Percentiles rank a stretch among this genome's conserved stretches.
Conservation (phyloP, 2,329 filamentous ascomycete genomes). For the Talaromyces sp. region DNA sequence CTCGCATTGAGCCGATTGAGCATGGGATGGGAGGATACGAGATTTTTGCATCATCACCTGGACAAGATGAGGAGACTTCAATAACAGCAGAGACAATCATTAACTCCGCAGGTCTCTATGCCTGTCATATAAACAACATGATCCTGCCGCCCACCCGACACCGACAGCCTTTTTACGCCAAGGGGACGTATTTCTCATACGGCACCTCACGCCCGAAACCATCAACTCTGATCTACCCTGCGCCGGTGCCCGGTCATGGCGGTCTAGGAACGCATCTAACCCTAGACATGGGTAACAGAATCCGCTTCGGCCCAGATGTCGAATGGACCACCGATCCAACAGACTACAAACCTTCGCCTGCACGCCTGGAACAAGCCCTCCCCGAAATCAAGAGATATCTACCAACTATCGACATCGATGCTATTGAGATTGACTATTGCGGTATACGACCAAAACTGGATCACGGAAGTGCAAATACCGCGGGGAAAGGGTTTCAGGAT, state of each 20-base stretch:
- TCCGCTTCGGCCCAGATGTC: constrained; percentile 91
- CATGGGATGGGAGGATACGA: constrained; percentile 62
- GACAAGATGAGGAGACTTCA: constrained; percentile 28
- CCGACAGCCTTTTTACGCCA: constrained; percentile 70
- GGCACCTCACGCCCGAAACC: constrained; percentile 59
- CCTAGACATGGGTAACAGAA: constrained; percentile 74
- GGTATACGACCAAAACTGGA: constrained; percentile 85
- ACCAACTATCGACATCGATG: constrained; percentile 62
- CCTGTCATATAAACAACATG: constrained; percentile 74
- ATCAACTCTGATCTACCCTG: constrained; percentile 77
- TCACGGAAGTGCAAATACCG: constrained; percentile 51
- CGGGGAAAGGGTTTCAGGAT: constrained; percentile 66
- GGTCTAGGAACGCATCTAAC: constrained; percentile 95
- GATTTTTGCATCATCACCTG: constrained; percentile 48
- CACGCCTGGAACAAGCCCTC: constrained; percentile 61
- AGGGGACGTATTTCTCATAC: constrained; percentile 94
- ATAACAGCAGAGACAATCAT: constrained; percentile 73
- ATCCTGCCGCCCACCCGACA: constrained; percentile 54
- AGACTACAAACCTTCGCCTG: constrained; percentile 64
- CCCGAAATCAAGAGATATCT: constrained; percentile 73
- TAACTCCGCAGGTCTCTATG: constrained; percentile 79
- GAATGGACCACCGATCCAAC: constrained; percentile 75
- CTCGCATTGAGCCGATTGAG: constrained; percentile 50
- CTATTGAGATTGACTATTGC: constrained; percentile 76
- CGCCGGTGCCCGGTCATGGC: constrained; percentile 71